Base-by-base conservation (phyloP, 1,284 basidiomycete genomes). In the Trichosporon coremiiforme region DNA sequence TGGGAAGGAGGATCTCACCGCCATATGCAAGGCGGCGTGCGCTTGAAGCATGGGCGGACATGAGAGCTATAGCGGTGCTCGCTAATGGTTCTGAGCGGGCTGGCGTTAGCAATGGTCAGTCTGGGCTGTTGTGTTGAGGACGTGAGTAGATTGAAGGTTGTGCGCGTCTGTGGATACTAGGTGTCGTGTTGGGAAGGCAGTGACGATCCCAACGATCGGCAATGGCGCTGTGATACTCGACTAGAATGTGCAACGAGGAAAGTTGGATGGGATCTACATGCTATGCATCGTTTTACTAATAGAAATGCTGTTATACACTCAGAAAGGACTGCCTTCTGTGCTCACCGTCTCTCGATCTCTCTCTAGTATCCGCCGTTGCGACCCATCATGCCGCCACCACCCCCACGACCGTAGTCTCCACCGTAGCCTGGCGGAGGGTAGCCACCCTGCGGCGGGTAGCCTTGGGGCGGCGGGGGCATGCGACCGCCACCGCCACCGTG, bases 261-360 rank as follows among this genome's bases (percentile, higher is more conserved):
- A n/a, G 29, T 33, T 9, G 7, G 31, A 35, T 20, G 50, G 22
- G n/a, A 62, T 62, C 36, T 64, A 64, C 63, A 64, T 64, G 63
- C 36, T 64, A 64, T 62, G 57, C 63, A 38, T 64, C 35, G 22
- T 36, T 45, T 22, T 13, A 36, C 36, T 38, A 45, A 36, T 64
- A 45, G 35, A 41, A 35, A 62, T 62, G 57, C 57, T 62, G 29
- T 62, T 62, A 33, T 62, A 62, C 57, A 62, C 57, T 62, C 57
- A 33, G 50, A 62, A 33, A 62, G 29, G 31, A 33, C 57, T 62
- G 57, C 57, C 57, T 62, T 22, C 20, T 62, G 57, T 33, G 29
- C 29, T 60, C 29, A n/a, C 15, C 13, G 33, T 35, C 22, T 41
- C 63, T n/a, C 63, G 2, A 22, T 29, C 8, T 33, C 5, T 38